These are phyloP conservation scores for Curvularia lunata DNA, from an alignment of 2,329 filamentous ascomycete genomes.

Conservation along the genomic window DNA sequence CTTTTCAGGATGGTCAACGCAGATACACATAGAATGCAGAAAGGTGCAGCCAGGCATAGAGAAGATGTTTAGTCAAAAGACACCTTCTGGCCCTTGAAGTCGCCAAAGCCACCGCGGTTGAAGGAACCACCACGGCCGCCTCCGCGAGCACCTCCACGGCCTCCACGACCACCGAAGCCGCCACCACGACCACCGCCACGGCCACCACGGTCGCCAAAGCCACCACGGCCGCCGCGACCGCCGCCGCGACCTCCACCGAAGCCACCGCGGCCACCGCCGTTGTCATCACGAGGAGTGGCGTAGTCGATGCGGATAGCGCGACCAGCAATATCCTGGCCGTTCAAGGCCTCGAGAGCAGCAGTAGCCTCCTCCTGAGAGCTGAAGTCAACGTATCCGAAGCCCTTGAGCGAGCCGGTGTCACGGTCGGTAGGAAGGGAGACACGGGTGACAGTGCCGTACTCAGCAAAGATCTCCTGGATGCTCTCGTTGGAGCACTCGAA, in stretches of 20 bases:
- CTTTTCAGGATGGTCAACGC: conserved; percentile 27
- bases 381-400: conserved; percentile 91
- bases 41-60: not conserved
- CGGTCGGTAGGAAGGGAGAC: conserved; percentile 88
- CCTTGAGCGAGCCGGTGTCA: conserved; percentile 84
- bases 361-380: conserved; percentile 81
- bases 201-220: conserved; percentile 54
- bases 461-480: conserved; percentile 75
- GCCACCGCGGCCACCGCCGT: conserved; percentile 58
- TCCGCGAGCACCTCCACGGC: conserved; percentile 55
- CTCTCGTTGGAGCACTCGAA: conserved; percentile 81
- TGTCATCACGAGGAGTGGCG: conserved; percentile 69
- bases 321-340: conserved; percentile 73
- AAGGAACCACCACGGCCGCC: conserved; percentile 56
- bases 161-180: conserved; percentile 59
- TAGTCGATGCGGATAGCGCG: conserved; percentile 85
- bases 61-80: conserved; percentile 60
- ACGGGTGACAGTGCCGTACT: conserved; percentile 73
- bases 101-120: conserved; percentile 64
- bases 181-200: conserved; percentile 54
- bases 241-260: conserved; percentile 58
- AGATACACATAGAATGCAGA: conserved; percentile 22
- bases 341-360: conserved; percentile 71
- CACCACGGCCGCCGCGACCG: conserved; percentile 52
- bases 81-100: conserved; percentile 81